Percentiles rank a stretch among this genome's conserved stretches.
These are phyloP conservation scores for Heliophila coronopifolia DNA, from an alignment of 441 rosid species.

Conservation along the genomic window DNA sequence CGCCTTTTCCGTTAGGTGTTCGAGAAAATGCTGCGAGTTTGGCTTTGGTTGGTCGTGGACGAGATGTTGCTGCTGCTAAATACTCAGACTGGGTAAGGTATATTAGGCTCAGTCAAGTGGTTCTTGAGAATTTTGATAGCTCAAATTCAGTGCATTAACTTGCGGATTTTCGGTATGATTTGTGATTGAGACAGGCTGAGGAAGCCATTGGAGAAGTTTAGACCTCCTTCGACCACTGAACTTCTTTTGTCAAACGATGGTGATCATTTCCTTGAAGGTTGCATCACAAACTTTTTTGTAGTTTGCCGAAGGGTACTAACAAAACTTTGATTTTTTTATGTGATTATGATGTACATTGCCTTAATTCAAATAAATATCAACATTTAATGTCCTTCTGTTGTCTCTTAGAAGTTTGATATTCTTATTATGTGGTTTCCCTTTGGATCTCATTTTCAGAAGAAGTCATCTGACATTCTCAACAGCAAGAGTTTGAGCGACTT, in stretches of 20 bases:
- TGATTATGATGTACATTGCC: not conserved
- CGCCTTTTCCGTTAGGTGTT: conserved; percentile 46
- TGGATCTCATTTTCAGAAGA: conserved; percentile 39
- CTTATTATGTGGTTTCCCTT: not conserved
- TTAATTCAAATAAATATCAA: not conserved
- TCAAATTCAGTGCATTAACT: not conserved
- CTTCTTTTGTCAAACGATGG: conserved; percentile 79
- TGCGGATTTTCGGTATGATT: conserved; percentile 2
- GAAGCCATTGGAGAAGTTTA: conserved; percentile 68
- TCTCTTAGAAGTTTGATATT: not conserved
- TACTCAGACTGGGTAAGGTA: conserved; percentile 87
- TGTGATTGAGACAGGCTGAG: conserved; percentile 45
- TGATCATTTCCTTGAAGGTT: conserved; percentile 73
- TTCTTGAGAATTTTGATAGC: conserved; percentile 2
- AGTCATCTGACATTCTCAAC: conserved; percentile 21
- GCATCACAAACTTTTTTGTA: conserved; percentile 60
- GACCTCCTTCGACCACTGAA: conserved; percentile 65
- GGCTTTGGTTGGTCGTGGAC: conserved; percentile 71
- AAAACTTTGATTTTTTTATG: not conserved
- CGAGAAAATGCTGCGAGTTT: conserved; percentile 45
- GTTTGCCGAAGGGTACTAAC: conserved; percentile 51
- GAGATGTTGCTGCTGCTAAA: conserved; percentile 63
- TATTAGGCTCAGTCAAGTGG: conserved; percentile 11
- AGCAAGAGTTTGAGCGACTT: conserved; percentile 28
- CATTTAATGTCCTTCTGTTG: not conserved